Evolutionary conservation across 352 stramenopile species (phyloP).

Genomic region (Phytophthora citrophthora): DNA sequence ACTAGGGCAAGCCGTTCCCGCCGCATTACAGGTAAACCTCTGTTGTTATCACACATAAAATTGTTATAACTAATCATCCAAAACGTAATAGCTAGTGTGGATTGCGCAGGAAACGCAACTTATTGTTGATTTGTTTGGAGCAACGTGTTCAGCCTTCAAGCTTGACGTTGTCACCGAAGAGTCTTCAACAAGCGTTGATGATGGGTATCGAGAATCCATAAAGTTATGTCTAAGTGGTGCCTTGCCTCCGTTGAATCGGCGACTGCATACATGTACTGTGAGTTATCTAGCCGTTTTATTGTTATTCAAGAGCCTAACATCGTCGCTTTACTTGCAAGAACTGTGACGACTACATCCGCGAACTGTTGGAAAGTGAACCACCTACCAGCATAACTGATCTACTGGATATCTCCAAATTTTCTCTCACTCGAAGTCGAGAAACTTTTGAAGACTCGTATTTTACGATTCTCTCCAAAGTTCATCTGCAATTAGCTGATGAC

Average conservation of each 20-base stretch:
- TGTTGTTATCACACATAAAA: no score
- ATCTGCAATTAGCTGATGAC: conserved; percentile 33
- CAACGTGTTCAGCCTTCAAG: conserved; percentile 10
- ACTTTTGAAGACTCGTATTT: conserved; percentile 37
- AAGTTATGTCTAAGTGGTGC: background rate
- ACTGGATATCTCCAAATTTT: conserved; percentile 11
- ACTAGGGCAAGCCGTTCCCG: conserved; percentile 17
- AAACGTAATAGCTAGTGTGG: conserved; percentile 28
- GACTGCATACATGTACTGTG: conserved; percentile 10
- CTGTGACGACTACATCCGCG: conserved; percentile 4
- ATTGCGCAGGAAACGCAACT: conserved; percentile 17
- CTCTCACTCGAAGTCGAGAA: conserved; percentile 13
- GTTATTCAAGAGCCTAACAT: background rate
- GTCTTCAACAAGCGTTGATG: background rate
- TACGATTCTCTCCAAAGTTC: conserved; percentile 38
- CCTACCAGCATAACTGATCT: conserved; percentile 1
- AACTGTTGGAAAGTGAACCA: conserved; percentile 2
- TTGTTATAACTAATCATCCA: background rate
- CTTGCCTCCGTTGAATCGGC: background rate
- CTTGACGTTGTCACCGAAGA: conserved; percentile 17
- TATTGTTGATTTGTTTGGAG: conserved; percentile 24
- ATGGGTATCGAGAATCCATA: background rate
- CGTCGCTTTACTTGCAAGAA: conserved; percentile 5
- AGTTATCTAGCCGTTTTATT: conserved; percentile 1
- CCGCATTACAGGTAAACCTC: conserved; percentile 18